These are phyloP conservation scores for Byssoonygena ceratinophila DNA, from an alignment of 2,329 filamentous ascomycete genomes.

Conservation along the genomic window DNA sequence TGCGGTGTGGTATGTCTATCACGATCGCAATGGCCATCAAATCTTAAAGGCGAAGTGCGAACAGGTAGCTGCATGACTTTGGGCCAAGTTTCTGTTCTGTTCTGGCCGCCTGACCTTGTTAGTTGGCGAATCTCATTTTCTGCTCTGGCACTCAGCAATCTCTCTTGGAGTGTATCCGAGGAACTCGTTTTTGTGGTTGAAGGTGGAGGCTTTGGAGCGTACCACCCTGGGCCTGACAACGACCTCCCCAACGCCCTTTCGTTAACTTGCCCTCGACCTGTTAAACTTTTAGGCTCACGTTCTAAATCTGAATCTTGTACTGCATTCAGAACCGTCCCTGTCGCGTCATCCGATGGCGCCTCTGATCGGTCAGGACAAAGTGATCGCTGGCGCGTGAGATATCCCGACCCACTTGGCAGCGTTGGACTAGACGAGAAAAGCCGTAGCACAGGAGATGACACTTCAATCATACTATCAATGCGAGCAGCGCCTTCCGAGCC, in stretches of 20 bases:
- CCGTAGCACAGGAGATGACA: not conserved
- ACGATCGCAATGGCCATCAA: not conserved
- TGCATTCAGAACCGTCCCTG: not conserved
- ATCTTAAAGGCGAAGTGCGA: not conserved
- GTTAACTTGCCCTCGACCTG: not conserved
- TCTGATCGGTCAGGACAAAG: not conserved
- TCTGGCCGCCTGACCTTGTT: not conserved
- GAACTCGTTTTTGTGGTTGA: slow-evolving; percentile 5
- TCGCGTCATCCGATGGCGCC: not conserved
- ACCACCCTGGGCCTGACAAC: slow-evolving; percentile 17
- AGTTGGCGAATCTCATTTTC: slow-evolving; percentile 13
- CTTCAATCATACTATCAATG: slow-evolving; percentile 1
- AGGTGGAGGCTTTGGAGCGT: slow-evolving; percentile 6
- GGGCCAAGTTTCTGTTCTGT: not conserved
- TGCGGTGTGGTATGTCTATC: not conserved
- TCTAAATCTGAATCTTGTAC: too few relatives aligned
- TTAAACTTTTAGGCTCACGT: not conserved
- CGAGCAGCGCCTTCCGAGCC: slow-evolving; percentile 20
- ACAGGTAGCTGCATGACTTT: not conserved
- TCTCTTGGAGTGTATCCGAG: slow-evolving; percentile 15
- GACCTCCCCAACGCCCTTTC: slow-evolving; percentile 14
- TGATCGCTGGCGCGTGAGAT: not conserved
- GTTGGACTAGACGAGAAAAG: not conserved
- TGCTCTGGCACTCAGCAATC: slow-evolving; percentile 14
- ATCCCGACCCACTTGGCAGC: not conserved